Conservation (phyloP, 257 asterid genomes). For the Nicotiana tabacum region DNA sequence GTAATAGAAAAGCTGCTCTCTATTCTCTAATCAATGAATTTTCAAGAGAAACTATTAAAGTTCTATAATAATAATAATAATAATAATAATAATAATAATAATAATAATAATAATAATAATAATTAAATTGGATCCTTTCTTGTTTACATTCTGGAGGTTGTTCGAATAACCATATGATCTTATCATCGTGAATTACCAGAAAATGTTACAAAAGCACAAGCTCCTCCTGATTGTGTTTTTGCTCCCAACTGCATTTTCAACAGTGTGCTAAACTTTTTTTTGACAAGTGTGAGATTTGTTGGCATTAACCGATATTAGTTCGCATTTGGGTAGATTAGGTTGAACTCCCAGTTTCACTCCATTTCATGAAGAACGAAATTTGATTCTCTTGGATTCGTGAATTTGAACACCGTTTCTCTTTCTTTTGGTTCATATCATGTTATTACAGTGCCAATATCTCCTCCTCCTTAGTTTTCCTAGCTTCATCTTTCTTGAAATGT, state of each 20-base stretch:
- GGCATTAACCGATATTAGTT: not conserved
- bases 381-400: not conserved
- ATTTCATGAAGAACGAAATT: not conserved
- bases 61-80: not conserved
- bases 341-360: not conserved
- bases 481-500: not conserved
- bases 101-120: too few species aligned
- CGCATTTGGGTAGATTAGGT: not conserved
- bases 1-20: not conserved
- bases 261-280: not conserved
- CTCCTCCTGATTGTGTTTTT: not conserved
- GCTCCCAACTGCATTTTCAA: not conserved
- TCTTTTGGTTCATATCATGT: not conserved
- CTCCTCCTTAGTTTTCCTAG: not conserved
- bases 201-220: not conserved
- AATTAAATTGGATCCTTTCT: not conserved
- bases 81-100: too few species aligned
- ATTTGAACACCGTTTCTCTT: not conserved
- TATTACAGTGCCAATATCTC: not conserved
- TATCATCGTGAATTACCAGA: not conserved
- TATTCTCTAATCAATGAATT: not conserved
- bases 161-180: not conserved
- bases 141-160: not conserved
- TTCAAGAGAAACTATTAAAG: not conserved
- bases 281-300: not conserved